Conservation (phyloP, 2,329 filamentous ascomycete genomes). For the Cercospora berteroae region DNA sequence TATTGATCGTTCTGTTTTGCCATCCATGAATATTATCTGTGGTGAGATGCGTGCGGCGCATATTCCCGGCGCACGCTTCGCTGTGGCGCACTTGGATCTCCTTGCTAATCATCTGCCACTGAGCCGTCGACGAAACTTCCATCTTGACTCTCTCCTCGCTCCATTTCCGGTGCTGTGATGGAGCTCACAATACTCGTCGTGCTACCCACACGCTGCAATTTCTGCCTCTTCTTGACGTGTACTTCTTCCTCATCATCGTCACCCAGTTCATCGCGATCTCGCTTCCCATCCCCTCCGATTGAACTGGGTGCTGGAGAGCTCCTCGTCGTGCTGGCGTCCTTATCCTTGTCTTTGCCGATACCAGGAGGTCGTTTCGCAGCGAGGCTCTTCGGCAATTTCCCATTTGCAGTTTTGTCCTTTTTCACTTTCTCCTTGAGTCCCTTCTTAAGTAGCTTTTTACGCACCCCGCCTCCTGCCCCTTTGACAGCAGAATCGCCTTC, state of each 20-base stretch:
- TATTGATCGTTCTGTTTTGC: neutral
- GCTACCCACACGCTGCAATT: constrained; percentile 38
- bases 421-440: constrained; percentile 46
- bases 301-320: constrained; percentile 27
- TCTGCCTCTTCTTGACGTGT: constrained; percentile 40
- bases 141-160: constrained; percentile 37
- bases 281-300: constrained; percentile 31
- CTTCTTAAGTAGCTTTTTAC: constrained; percentile 41
- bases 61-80: neutral
- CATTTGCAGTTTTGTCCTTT: constrained; percentile 42
- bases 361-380: constrained; percentile 30
- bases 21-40: neutral
- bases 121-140: constrained; percentile 39
- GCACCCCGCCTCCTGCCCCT: constrained; percentile 32
- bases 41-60: neutral
- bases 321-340: constrained; percentile 14
- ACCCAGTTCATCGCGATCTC: constrained; percentile 38
- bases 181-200: constrained; percentile 35
- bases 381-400: constrained; percentile 34
- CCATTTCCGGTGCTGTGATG: constrained; percentile 31
- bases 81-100: neutral
- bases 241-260: constrained; percentile 35
- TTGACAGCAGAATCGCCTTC: constrained; percentile 32
- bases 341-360: constrained; percentile 6
- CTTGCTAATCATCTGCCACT: constrained; percentile 31